phyloP scores from a whole-genome alignment of 2,329 filamentous ascomycete genomes.

The Aureobasidium lini region DNA sequence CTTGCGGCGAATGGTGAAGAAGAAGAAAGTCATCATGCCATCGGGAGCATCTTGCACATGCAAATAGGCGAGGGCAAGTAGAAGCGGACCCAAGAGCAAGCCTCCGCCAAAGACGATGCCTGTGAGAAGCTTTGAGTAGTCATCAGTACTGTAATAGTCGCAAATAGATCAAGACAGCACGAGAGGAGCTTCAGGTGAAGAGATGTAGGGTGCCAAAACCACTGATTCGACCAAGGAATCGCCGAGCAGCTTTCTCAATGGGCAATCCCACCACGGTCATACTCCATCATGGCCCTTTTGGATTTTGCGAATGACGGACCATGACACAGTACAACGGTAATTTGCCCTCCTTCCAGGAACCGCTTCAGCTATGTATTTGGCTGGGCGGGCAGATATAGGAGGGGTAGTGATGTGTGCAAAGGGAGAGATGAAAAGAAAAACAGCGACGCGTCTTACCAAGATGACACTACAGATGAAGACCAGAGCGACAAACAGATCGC shows the following conservation, averaged over 20 bases:
- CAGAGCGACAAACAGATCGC: constrained; percentile 75
- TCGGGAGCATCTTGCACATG: constrained; percentile 79
- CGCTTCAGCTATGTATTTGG: constrained; percentile 42
- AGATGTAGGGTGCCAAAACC: constrained; percentile 61
- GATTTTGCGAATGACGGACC: constrained; percentile 46
- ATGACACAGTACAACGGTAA: constrained; percentile 42
- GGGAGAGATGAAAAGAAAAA: constrained; percentile 17
- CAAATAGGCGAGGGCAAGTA: constrained; percentile 76
- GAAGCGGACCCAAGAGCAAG: constrained; percentile 53
- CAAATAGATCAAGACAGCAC: background rate
- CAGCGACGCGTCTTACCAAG: constrained; percentile 57
- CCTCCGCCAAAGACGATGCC: constrained; percentile 44
- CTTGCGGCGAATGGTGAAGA: constrained; percentile 76
- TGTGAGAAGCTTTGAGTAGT: constrained; percentile 16
- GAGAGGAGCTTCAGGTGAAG: background rate
- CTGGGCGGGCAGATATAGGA: constrained; percentile 52
- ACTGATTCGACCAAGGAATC: constrained; percentile 44
- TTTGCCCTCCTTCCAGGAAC: constrained; percentile 50
- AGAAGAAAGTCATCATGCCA: constrained; percentile 66
- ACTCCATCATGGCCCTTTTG: constrained; percentile 37
- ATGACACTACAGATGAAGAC: constrained; percentile 65
- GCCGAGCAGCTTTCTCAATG: constrained; percentile 47
- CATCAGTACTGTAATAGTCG: constrained; percentile 13
- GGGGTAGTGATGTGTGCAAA: constrained; percentile 38
- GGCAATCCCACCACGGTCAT: constrained; percentile 45